These are phyloP conservation scores for Nephelium lappaceum DNA, from an alignment of 345 rosid genomes.

Conservation along the genomic window DNA sequence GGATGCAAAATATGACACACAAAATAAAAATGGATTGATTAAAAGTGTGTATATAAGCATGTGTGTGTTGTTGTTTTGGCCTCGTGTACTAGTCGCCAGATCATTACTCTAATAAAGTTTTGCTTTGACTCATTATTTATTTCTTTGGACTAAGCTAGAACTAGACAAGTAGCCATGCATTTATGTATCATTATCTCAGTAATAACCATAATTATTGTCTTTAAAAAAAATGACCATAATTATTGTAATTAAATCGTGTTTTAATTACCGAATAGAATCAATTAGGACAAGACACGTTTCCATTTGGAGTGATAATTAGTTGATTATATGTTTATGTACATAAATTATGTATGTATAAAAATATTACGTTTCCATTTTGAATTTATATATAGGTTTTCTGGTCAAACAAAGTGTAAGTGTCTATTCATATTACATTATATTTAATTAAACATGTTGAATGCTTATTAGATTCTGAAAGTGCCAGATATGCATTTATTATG, in stretches of 20 bases:
- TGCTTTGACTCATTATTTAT: slow-evolving; percentile 40
- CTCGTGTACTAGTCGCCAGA: slow-evolving; percentile 42
- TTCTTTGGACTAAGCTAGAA: slow-evolving; percentile 24
- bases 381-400: background rate
- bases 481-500: slow-evolving; percentile 22
- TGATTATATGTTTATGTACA: background rate
- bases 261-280: slow-evolving; percentile 19
- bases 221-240: background rate
- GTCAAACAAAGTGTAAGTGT: slow-evolving; percentile 4
- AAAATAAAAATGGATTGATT: background rate
- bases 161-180: slow-evolving; percentile 33
- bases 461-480: background rate
- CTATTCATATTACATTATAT: too few relatives aligned
- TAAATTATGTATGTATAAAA: too few relatives aligned
- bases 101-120: slow-evolving; percentile 32
- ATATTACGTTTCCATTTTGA: too few relatives aligned
- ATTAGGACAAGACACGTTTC: background rate
- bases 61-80: slow-evolving; percentile 27
- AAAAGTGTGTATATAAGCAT: slow-evolving; percentile 16
- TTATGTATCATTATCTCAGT: slow-evolving; percentile 14
- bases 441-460: slow-evolving; percentile 2
- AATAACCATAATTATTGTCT: too few relatives aligned
- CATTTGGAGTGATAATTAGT: background rate
- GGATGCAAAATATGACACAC: background rate
- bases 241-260: slow-evolving; percentile 18